Percentiles rank a stretch among this genome's conserved stretches.
phyloP scores from a whole-genome alignment of 2,329 filamentous ascomycete genomes.

The Hypomyces rosellus region DNA sequence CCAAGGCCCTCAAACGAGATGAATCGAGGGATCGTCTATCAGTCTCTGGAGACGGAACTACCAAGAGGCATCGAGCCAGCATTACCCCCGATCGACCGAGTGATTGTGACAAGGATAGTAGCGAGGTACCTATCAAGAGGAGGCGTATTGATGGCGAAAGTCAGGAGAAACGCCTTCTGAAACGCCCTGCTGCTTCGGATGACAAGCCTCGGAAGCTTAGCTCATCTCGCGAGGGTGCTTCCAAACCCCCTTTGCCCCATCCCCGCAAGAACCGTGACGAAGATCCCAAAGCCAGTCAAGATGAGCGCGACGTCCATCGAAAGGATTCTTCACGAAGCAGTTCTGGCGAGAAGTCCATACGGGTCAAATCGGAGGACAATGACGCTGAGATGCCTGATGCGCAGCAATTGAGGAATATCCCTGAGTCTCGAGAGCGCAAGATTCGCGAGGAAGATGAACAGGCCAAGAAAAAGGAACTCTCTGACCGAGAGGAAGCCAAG shows the following conservation, averaged over 20 bases:
- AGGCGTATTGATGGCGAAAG: constrained; percentile 50
- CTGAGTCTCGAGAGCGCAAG: constrained; percentile 28
- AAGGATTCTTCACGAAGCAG: constrained; percentile 36
- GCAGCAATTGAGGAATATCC: constrained; percentile 23
- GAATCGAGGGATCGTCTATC: constrained; percentile 51
- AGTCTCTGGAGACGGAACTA: constrained; percentile 42
- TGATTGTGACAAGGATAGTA: constrained; percentile 46
- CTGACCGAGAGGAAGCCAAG: constrained; percentile 29
- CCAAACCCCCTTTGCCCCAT: constrained; percentile 28
- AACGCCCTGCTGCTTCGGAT: constrained; percentile 39
- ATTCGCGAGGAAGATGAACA: constrained; percentile 30
- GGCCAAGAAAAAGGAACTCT: constrained; percentile 25
- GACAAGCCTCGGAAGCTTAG: constrained; percentile 39
- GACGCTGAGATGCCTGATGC: constrained; percentile 53
- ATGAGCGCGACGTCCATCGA: constrained; percentile 32
- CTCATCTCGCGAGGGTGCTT: constrained; percentile 33
- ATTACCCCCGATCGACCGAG: constrained; percentile 51
- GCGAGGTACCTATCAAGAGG: constrained; percentile 47
- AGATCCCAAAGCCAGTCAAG: constrained; percentile 29
- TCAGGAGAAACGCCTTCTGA: constrained; percentile 41
- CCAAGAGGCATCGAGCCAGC: constrained; percentile 55
- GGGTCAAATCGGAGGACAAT: constrained; percentile 50
- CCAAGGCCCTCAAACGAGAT: constrained; percentile 55
- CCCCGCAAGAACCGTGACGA: constrained; percentile 38
- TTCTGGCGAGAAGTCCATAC: constrained; percentile 43